Conservation (phyloP, 2,329 filamentous ascomycete genomes). For the Ophiostoma pallidulum region DNA sequence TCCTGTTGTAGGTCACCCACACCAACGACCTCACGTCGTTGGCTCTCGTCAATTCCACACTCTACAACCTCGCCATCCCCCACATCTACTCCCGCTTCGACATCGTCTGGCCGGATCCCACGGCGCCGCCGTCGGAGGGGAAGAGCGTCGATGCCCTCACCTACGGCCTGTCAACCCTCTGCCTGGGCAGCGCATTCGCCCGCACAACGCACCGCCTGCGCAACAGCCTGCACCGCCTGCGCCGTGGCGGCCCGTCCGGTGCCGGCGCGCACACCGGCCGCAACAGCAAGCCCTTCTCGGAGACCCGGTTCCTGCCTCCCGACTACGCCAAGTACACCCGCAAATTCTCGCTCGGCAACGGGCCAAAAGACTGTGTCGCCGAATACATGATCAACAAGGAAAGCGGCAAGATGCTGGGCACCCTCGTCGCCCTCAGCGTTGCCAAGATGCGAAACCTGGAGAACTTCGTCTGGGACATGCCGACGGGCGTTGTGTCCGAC, state of each 20-base stretch:
- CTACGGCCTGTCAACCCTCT: constrained; percentile 70
- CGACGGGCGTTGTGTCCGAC: constrained; percentile 70
- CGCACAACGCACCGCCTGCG: constrained; percentile 28
- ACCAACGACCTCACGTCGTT: constrained; percentile 75
- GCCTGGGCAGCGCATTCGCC: constrained; percentile 50
- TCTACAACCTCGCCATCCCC: constrained; percentile 66
- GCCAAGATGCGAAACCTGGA: constrained; percentile 74
- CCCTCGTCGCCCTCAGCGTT: constrained; percentile 68
- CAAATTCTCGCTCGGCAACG: constrained; percentile 80
- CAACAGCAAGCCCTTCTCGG: not conserved
- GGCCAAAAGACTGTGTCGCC: constrained; percentile 65
- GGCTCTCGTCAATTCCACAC: constrained; percentile 65
- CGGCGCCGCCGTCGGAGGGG: constrained; percentile 52
- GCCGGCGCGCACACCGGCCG: constrained; percentile 12
- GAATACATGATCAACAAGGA: constrained; percentile 78
- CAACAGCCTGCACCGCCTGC: not conserved
- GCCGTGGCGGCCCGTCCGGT: not conserved
- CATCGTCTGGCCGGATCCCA: constrained; percentile 76
- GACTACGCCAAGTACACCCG: constrained; percentile 70
- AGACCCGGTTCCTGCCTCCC: constrained; percentile 35
- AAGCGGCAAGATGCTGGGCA: constrained; percentile 81
- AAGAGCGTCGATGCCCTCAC: constrained; percentile 74
- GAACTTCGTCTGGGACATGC: constrained; percentile 83
- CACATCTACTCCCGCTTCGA: constrained; percentile 80
- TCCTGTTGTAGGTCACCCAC: constrained; percentile 56